These are phyloP conservation scores for Moringa oleifera DNA, from an alignment of 345 rosid species.

Conservation along the genomic window DNA sequence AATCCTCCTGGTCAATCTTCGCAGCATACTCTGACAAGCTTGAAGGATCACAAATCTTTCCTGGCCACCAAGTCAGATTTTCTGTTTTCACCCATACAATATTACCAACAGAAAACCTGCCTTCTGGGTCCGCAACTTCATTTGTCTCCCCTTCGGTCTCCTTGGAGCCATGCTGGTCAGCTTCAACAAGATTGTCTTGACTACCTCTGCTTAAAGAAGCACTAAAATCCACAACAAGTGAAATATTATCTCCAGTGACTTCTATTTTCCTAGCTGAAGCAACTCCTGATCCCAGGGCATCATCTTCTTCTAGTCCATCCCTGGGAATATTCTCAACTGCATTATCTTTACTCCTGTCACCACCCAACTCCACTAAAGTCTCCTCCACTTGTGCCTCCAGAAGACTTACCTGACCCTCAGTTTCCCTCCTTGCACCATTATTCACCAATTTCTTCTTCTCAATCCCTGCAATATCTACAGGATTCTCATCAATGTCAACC, in stretches of 20 bases:
- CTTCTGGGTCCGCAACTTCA: constrained; percentile 19
- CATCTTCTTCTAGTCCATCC: constrained; percentile 25
- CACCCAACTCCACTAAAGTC: constrained; percentile 2
- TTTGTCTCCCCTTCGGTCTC: constrained; percentile 15
- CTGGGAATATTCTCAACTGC: constrained; percentile 14
- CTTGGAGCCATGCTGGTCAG: constrained; percentile 12
- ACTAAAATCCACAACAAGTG: constrained; percentile 68
- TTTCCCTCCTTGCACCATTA: constrained; percentile 8
- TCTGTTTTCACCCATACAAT: constrained; percentile 72
- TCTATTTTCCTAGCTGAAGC: constrained; percentile 36
- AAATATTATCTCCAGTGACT: constrained; percentile 49
- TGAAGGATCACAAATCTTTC: constrained; percentile 51
- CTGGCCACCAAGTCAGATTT: constrained; percentile 83
- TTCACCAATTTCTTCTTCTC: constrained; percentile 15
- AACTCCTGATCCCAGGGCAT: constrained; percentile 14
- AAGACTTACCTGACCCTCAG: constrained; percentile 6
- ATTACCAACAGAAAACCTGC: constrained; percentile 50
- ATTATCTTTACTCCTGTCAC: constrained; percentile 12
- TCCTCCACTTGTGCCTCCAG: constrained; percentile 1
- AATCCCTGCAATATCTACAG: constrained; percentile 11
- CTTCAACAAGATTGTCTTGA: constrained; percentile 17
- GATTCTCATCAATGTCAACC: constrained; percentile 16
- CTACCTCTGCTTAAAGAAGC: constrained; percentile 22
- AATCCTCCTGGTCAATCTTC: constrained; percentile 20
- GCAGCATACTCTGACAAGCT: constrained; percentile 23